phyloP scores from a whole-genome alignment of 768 basidiomycete genomes.

The Punctularia strigosozonata region DNA sequence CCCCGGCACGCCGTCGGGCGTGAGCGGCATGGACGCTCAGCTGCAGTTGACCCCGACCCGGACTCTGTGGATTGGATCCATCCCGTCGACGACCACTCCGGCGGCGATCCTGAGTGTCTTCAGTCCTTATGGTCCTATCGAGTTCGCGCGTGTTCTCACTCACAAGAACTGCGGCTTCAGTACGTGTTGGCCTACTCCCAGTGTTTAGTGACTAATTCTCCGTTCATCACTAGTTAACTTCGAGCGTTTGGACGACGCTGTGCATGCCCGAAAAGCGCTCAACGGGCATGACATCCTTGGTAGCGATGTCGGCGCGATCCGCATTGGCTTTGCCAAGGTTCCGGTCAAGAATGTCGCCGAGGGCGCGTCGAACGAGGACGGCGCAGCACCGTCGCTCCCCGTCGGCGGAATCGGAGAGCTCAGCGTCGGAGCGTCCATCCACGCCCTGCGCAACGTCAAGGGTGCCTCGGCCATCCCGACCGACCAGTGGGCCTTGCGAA shows the following conservation, averaged over 20 bases:
- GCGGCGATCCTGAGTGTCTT: constrained; percentile 93
- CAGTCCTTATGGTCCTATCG: constrained; percentile 94
- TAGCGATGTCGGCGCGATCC: constrained; percentile 91
- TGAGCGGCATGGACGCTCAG: constrained; percentile 73
- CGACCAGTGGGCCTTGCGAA: no score
- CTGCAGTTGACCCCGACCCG: constrained; percentile 86
- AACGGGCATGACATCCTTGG: constrained; percentile 95
- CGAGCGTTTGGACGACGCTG: constrained; percentile 93
- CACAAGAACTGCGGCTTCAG: constrained; percentile 96
- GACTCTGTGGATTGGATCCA: constrained; percentile 96
- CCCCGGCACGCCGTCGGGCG: constrained; percentile 33
- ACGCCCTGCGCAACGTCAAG: constrained; percentile 76
- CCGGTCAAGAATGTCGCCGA: constrained; percentile 82
- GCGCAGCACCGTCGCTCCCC: constrained; percentile 47
- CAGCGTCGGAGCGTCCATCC: constrained; percentile 81
- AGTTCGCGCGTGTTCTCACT: constrained; percentile 89
- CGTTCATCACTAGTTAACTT: constrained; percentile 66
- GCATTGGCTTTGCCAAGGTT: constrained; percentile 94
- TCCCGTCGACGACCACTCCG: constrained; percentile 90
- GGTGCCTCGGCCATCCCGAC: constrained; percentile 89
- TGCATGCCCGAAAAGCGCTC: constrained; percentile 87
- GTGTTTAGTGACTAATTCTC: neutral
- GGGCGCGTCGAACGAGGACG: constrained; percentile 44
- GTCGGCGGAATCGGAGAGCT: constrained; percentile 79
- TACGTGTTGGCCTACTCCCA: constrained; percentile 24